These are phyloP conservation scores for Pythium grandisporangium DNA, from an alignment of 352 stramenopile species.

Conservation along the genomic window DNA sequence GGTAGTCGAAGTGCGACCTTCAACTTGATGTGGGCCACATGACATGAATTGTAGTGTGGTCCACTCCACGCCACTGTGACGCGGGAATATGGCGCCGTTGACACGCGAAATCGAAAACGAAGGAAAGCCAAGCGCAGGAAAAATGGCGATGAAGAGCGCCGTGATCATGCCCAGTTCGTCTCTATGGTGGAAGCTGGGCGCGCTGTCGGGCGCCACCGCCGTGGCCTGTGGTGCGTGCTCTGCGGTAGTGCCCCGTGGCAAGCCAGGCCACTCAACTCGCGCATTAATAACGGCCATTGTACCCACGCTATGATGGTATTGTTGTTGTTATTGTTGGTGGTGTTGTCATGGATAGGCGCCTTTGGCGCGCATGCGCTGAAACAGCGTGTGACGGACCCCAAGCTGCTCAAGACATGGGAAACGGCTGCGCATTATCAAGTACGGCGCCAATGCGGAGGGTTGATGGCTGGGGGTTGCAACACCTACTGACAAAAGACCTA, in stretches of 20 bases:
- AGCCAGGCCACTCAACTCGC: neutral
- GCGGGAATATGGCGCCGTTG: too few relatives aligned
- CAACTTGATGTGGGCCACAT: too few relatives aligned
- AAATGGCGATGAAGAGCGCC: constrained; percentile 31
- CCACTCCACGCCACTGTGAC: too few relatives aligned
- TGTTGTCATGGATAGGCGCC: constrained; percentile 25
- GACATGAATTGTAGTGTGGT: too few relatives aligned
- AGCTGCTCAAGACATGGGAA: constrained; percentile 82
- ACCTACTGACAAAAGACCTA: too few relatives aligned
- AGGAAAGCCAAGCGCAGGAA: neutral
- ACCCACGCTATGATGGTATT: too few relatives aligned
- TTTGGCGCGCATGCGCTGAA: constrained; percentile 75
- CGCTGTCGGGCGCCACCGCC: constrained; percentile 53
- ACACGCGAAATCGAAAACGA: neutral
- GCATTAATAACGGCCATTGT: too few relatives aligned
- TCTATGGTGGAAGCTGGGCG: constrained; percentile 76
- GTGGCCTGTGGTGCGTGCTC: constrained; percentile 33
- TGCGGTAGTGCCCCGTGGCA: neutral
- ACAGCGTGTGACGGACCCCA: constrained; percentile 52
- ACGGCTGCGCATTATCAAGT: constrained; percentile 79
- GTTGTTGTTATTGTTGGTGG: too few relatives aligned
- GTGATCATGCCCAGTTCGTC: constrained; percentile 52
- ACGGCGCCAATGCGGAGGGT: too few relatives aligned
- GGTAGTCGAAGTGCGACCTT: too few relatives aligned
- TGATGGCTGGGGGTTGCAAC: too few relatives aligned